Conservation (phyloP, 257 asterid genomes). For the Ballota nigra region DNA sequence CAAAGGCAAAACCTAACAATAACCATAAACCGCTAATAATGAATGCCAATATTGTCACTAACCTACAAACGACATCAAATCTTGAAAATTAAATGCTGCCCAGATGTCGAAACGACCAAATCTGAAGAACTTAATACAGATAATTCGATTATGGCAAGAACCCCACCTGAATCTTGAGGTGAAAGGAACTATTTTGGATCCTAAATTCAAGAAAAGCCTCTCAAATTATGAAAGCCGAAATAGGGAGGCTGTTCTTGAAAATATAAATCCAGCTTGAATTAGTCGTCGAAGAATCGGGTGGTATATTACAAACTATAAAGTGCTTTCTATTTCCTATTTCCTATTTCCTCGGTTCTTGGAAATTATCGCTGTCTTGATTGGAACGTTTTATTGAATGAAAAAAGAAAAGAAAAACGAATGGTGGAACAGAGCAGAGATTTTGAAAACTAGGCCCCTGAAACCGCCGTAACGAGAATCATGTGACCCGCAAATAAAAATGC, state of each 20-base stretch:
- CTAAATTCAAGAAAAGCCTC: conserved; percentile 34
- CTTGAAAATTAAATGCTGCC: conserved; percentile 7
- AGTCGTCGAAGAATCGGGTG: not conserved
- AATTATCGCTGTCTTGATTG: not conserved
- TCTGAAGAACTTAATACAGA: conserved; percentile 11
- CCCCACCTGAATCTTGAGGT: not conserved
- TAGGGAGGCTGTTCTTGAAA: conserved; percentile 28
- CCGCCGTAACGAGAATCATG: conserved; percentile 12
- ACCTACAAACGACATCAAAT: not conserved
- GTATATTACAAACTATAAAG: not conserved
- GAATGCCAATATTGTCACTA: not conserved
- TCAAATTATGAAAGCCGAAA: not conserved
- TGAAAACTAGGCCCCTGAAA: not conserved
- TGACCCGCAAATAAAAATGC: not conserved
- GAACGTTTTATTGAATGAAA: not conserved
- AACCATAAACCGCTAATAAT: not conserved
- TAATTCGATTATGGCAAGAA: not conserved
- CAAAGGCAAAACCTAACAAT: not conserved
- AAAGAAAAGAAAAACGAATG: not conserved
- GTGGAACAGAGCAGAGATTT: conserved; percentile 17
- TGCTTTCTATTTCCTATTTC: not conserved
- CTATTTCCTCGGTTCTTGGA: conserved; percentile 29
- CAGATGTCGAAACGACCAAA: conserved; percentile 9
- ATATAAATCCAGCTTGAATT: conserved; percentile 19
- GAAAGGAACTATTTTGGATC: conserved; percentile 8